Base-by-base conservation (phyloP, 2,329 filamentous ascomycete species). In the Nemania serpens region DNA sequence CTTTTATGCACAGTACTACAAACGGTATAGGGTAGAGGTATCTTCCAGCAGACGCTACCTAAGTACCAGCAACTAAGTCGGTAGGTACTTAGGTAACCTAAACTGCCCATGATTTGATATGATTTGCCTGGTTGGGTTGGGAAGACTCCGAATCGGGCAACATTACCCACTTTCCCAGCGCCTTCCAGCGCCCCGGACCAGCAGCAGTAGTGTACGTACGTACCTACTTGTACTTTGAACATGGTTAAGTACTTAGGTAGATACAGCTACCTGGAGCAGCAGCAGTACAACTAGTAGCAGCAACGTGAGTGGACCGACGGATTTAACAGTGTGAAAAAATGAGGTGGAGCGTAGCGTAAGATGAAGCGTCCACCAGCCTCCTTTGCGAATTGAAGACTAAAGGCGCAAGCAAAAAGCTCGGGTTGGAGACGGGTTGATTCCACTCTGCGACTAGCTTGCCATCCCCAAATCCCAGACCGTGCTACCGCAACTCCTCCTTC, bases 101-200 rank as follows among this genome's bases (percentile, higher is more conserved):
- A 25, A 39, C 10, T 36, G 15, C 29, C n/a, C 15, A 13, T 52
- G 34, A 53, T 34, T 50, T 47, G 34, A 51, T 37, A 42, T 55
- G 58, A 58, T 58, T 58, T 61, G 54, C 39, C 55, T 20, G 34
- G 53, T 45, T 42, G 33, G 37, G 17, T 47, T 61, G 55, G 46
- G 43, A 47, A 53, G 25, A 11, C 39, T 59, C 62, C 54, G 2
- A 51, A 58, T 52, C 37, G 34, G 58, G 61, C 37, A 47, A 48
- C 6, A 12, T 17, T 22, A 34, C 9, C 59, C 62, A 62, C 62
- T 55, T 56, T 61, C 43, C 51, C 59, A 45, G 18, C 46, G 50
- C 47, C 55, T 60, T 34, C 54, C 59, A 39, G 18, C 41, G 55
- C 53, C 55, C 56, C 46, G 49, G 62, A 62, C 49, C 59, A 62